Percentiles rank a stretch among this genome's conserved stretches.
phyloP scores from a whole-genome alignment of 176 grass and related monocot species.

The Hyparrhenia diplandra region DNA sequence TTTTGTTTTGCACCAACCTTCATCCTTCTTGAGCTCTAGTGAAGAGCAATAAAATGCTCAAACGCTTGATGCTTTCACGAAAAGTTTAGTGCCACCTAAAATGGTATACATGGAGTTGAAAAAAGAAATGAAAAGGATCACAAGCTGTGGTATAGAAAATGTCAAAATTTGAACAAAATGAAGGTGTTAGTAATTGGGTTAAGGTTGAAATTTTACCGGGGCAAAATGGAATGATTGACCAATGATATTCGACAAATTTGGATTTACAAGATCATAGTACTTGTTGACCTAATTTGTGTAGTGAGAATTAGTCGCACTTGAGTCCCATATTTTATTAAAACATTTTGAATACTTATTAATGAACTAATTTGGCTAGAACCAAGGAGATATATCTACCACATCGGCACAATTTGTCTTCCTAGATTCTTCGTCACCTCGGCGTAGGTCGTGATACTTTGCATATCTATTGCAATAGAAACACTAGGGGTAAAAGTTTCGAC shows the following conservation, averaged over 20 bases:
- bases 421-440: background rate
- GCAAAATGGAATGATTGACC: conserved; percentile 7
- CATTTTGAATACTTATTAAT: background rate
- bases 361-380: background rate
- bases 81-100: conserved; percentile 55
- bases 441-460: background rate
- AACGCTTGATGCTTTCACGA: conserved; percentile 70
- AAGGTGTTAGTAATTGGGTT: background rate
- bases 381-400: background rate
- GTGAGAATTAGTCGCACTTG: background rate
- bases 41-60: conserved; percentile 65
- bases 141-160: background rate
- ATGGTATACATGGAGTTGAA: background rate
- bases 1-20: conserved; percentile 27
- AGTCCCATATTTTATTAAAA: background rate
- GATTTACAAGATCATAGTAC: background rate
- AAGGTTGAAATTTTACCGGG: background rate
- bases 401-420: background rate
- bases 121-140: background rate
- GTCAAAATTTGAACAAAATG: background rate
- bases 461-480: background rate
- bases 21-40: conserved; percentile 51
- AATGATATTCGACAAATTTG: background rate
- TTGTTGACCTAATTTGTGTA: background rate
- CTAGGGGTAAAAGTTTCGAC: background rate